Conservation (phyloP, 805 yeast genomes). For the Zygoascus ofunaensis region DNA sequence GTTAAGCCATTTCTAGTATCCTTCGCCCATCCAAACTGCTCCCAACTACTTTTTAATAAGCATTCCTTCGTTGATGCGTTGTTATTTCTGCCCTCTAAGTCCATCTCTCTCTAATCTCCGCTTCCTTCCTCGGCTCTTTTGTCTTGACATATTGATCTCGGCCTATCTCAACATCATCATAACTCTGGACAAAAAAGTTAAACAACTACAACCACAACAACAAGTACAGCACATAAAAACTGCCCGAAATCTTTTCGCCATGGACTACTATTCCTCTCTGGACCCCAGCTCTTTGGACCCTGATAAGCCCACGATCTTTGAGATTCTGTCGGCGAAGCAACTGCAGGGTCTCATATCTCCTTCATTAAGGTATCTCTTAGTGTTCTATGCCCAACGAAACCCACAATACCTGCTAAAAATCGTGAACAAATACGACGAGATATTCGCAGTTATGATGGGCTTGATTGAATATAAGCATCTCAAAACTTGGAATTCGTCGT, state of each 20-base stretch:
- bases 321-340: conserved; percentile 73
- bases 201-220: conserved; percentile 1
- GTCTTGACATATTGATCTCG: too few species aligned
- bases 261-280: conserved; percentile 75
- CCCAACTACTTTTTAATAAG: too few species aligned
- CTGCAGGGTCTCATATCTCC: conserved; percentile 72
- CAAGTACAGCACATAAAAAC: not conserved
- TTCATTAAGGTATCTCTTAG: conserved; percentile 67
- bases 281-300: conserved; percentile 70
- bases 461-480: conserved; percentile 63
- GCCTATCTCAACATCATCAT: too few species aligned
- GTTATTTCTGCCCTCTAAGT: too few species aligned
- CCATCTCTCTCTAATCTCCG: too few species aligned
- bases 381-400: conserved; percentile 68
- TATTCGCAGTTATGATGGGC: conserved; percentile 52
- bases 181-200: too few species aligned
- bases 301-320: conserved; percentile 79
- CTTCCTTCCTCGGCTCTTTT: too few species aligned
- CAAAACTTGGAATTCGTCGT: conserved; percentile 68
- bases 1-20: too few species aligned
- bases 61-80: too few species aligned
- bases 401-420: conserved; percentile 59
- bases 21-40: too few species aligned
- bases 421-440: conserved; percentile 68
- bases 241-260: too few species aligned